Conservation (phyloP, 2,329 filamentous ascomycete genomes). For the Fusarium azukiicola region DNA sequence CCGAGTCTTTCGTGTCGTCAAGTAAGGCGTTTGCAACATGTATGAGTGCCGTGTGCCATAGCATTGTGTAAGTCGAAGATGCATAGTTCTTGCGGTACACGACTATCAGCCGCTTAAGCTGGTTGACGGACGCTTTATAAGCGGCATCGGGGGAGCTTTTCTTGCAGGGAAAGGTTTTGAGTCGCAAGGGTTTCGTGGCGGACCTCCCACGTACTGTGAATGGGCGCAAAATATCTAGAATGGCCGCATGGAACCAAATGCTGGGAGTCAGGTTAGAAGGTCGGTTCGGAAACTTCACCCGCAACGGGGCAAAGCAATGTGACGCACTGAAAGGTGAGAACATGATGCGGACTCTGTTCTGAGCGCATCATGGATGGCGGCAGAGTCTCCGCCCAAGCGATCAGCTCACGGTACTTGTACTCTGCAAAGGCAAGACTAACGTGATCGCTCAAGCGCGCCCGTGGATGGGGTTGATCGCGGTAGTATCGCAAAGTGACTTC, state of each 20-base stretch:
- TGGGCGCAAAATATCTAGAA: slow-evolving; percentile 62
- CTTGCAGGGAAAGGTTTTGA: slow-evolving; percentile 57
- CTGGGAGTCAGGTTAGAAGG: slow-evolving; percentile 46
- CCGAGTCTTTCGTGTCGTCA: slow-evolving; percentile 51
- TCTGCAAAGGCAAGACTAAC: slow-evolving; percentile 56
- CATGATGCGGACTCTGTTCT: slow-evolving; percentile 58
- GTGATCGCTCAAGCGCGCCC: slow-evolving; percentile 25
- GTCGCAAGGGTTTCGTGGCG: slow-evolving; percentile 20
- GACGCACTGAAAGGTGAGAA: slow-evolving; percentile 63
- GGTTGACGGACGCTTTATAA: slow-evolving; percentile 60
- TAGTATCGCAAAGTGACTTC: slow-evolving; percentile 57
- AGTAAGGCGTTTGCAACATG: slow-evolving; percentile 65
- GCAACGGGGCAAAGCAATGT: background rate
- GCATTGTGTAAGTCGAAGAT: slow-evolving; percentile 61
- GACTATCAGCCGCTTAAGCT: slow-evolving; percentile 64
- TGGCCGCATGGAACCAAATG: slow-evolving; percentile 64
- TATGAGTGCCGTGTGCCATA: slow-evolving; percentile 67
- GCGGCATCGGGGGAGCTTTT: slow-evolving; percentile 55
- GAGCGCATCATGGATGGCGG: slow-evolving; percentile 52
- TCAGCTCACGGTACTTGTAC: slow-evolving; percentile 63
- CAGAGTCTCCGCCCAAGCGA: slow-evolving; percentile 62
- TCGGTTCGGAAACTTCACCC: too few relatives aligned
- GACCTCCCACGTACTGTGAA: slow-evolving; percentile 36
- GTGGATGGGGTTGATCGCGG: slow-evolving; percentile 33
- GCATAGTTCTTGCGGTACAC: slow-evolving; percentile 59